These are phyloP conservation scores for Trichoderma atroviride DNA, from an alignment of 2,329 filamentous ascomycete genomes.

Conservation along the genomic window DNA sequence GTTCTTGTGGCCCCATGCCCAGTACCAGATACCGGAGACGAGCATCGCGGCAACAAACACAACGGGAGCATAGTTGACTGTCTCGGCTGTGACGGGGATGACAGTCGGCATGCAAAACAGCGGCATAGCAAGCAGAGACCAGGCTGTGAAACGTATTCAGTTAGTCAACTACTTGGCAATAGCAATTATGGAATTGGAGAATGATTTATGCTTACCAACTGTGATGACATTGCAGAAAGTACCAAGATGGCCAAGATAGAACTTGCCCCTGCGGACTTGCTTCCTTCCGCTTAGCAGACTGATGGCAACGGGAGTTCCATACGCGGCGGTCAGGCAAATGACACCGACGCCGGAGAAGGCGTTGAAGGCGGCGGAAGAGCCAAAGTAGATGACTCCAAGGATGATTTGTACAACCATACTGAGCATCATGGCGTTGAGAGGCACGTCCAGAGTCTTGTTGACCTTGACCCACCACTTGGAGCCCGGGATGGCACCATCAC, in stretches of 20 bases:
- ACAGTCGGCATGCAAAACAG: conserved; percentile 73
- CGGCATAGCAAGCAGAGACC: conserved; percentile 69
- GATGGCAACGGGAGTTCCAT: conserved; percentile 67
- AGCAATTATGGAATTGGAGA: neutral
- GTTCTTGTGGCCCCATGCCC: conserved; percentile 69
- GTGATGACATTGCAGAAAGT: conserved; percentile 64
- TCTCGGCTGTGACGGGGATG: conserved; percentile 59
- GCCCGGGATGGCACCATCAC: conserved; percentile 70
- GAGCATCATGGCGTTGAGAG: conserved; percentile 73
- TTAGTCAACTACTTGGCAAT: neutral
- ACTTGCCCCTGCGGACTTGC: conserved; percentile 59
- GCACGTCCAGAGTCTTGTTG: conserved; percentile 64
- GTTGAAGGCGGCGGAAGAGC: conserved; percentile 69
- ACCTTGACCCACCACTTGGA: conserved; percentile 63
- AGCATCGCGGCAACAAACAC: conserved; percentile 69
- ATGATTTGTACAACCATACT: conserved; percentile 66
- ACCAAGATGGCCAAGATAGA: conserved; percentile 65
- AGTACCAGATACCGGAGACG: conserved; percentile 68
- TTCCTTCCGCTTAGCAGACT: conserved; percentile 63
- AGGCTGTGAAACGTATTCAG: conserved; percentile 47
- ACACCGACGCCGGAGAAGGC: conserved; percentile 72
- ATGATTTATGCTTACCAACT: conserved; percentile 53
- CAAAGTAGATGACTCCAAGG: conserved; percentile 70
- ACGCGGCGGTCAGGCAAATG: conserved; percentile 69
- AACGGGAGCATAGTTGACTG: conserved; percentile 74